phyloP scores from a whole-genome alignment of 768 basidiomycete species.

The Vararia minispora region DNA sequence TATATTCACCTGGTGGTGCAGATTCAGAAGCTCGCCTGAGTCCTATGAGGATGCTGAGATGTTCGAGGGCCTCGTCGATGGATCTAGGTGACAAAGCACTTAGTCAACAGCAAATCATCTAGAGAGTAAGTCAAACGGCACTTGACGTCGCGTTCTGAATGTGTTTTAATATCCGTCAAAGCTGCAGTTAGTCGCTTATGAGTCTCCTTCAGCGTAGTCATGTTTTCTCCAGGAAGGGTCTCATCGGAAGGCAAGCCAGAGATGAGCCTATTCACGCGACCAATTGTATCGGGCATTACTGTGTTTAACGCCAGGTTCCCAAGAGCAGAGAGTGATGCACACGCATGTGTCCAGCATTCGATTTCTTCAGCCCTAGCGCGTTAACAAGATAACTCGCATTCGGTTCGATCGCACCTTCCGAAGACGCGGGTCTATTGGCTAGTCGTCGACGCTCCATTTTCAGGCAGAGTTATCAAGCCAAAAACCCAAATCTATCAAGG shows the following conservation, averaged over 20 bases:
- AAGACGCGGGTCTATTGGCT: conserved; percentile 54
- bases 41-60: conserved; percentile 56
- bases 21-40: conserved; percentile 62
- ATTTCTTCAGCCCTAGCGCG: conserved; percentile 37
- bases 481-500: neutral
- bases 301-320: conserved; percentile 42
- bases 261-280: conserved; percentile 64
- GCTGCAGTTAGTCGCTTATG: conserved; percentile 53
- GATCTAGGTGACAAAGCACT: conserved; percentile 31
- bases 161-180: conserved; percentile 47
- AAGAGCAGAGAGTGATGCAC: conserved; percentile 43
- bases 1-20: conserved; percentile 37
- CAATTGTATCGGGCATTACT: conserved; percentile 45
- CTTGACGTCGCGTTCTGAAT: conserved; percentile 55
- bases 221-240: conserved; percentile 51
- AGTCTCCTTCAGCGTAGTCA: conserved; percentile 48
- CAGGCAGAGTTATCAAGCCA: neutral
- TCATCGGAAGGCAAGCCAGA: conserved; percentile 66
- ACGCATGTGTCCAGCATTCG: conserved; percentile 65
- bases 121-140: conserved; percentile 22
- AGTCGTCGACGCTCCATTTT: conserved; percentile 58
- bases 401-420: conserved; percentile 49
- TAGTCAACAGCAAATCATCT: conserved; percentile 2
- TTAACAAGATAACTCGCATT: conserved; percentile 7
- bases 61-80: conserved; percentile 63